Conservation (phyloP, 2,329 filamentous ascomycete species). For the Mycosphaerella sp. region DNA sequence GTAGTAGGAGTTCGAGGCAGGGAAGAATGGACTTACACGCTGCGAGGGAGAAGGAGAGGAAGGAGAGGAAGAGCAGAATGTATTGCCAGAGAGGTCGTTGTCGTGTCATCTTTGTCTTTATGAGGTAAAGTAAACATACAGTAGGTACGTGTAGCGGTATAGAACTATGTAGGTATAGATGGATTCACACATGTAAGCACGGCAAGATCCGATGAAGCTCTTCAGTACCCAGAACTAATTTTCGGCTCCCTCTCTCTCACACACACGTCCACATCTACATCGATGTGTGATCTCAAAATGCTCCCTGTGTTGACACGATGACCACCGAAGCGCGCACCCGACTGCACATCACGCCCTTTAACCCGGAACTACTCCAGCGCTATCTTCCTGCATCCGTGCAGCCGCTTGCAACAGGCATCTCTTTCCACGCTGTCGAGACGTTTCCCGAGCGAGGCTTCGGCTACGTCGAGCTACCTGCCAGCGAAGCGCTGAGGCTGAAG, state of each 20-base stretch:
- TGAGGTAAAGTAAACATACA: neutral
- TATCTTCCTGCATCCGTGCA: slow-evolving; percentile 65
- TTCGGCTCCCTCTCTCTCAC: slow-evolving; percentile 1
- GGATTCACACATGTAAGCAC: neutral
- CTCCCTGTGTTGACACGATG: slow-evolving; percentile 2
- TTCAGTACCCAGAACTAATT: neutral
- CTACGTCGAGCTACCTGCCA: slow-evolving; percentile 72
- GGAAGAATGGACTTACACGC: slow-evolving; percentile 35
- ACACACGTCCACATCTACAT: neutral
- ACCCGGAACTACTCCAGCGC: slow-evolving; percentile 63
- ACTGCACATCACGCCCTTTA: slow-evolving; percentile 85
- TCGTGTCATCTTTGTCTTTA: slow-evolving; percentile 1
- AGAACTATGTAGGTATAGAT: neutral
- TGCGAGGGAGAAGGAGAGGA: slow-evolving; percentile 39
- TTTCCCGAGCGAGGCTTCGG: slow-evolving; percentile 90
- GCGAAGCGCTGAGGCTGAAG: slow-evolving; percentile 83
- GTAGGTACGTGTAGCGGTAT: too few species aligned
- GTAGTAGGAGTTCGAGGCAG: neutral
- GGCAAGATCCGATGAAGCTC: neutral
- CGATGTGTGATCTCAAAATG: too few species aligned
- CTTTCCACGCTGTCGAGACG: slow-evolving; percentile 78
- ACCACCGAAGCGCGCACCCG: slow-evolving; percentile 37
- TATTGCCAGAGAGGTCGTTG: slow-evolving; percentile 21
- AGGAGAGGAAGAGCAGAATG: slow-evolving; percentile 28
- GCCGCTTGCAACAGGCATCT: slow-evolving; percentile 67